Evolutionary conservation across 495 filamentous ascomycete genomes (phyloP).

Genomic region (Neurospora sp.): DNA sequence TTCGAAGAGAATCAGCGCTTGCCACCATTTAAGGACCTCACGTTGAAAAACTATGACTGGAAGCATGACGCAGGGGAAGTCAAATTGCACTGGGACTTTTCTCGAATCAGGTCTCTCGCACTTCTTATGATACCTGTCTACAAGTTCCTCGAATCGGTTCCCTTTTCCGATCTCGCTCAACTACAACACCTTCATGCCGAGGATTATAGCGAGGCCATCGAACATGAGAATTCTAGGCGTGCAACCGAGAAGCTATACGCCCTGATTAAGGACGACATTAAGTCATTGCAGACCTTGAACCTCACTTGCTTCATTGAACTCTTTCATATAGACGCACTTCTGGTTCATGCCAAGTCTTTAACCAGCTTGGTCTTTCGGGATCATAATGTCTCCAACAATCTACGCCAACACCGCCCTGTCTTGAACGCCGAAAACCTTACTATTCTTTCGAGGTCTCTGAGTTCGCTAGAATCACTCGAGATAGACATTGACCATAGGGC

Average conservation of each 20-base stretch:
- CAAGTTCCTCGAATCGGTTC: slow-evolving; percentile 19
- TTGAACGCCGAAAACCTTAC: background rate
- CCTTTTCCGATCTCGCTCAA: slow-evolving; percentile 8
- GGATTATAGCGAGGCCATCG: slow-evolving; percentile 15
- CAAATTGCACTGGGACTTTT: slow-evolving; percentile 24
- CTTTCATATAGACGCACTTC: slow-evolving; percentile 1
- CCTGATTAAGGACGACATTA: slow-evolving; percentile 13
- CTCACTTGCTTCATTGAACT: background rate
- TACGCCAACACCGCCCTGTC: background rate
- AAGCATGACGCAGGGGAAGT: slow-evolving; percentile 14
- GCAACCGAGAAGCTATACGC: slow-evolving; percentile 11
- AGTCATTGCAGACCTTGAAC: background rate
- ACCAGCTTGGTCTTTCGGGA: background rate
- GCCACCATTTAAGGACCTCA: slow-evolving; percentile 19
- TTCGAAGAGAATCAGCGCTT: slow-evolving; percentile 20
- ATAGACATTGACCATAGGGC: background rate
- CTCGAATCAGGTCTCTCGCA: slow-evolving; percentile 13
- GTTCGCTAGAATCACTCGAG: background rate
- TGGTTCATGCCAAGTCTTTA: background rate
- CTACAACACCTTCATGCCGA: slow-evolving; percentile 17
- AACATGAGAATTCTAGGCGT: slow-evolving; percentile 8
- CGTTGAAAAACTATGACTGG: slow-evolving; percentile 26
- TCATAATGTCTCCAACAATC: background rate
- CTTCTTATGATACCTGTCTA: slow-evolving; percentile 21
- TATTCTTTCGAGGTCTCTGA: background rate